Percentiles rank a stretch among this genome's conserved stretches.
Evolutionary conservation across 768 basidiomycete genomes (phyloP).

Genomic region (Trametes coccinea): DNA sequence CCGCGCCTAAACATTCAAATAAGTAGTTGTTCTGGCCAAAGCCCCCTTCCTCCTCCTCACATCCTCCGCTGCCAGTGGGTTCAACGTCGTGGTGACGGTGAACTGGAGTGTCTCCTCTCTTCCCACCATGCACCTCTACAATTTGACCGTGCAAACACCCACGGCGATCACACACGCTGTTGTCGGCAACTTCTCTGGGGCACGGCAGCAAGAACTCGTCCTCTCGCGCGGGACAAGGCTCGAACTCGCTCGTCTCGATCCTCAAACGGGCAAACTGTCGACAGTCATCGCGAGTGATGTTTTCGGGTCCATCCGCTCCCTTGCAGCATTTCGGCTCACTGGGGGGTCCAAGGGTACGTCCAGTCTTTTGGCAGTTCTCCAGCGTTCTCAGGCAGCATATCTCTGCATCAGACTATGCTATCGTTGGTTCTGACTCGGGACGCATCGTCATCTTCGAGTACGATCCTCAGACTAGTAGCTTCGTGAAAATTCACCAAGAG

Average conservation of each 20-base stretch:
- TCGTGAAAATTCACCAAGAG: conserved; percentile 94
- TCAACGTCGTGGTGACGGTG: too few relatives aligned
- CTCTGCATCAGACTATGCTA: conserved; percentile 99
- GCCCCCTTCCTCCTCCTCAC: too few relatives aligned
- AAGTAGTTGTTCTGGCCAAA: too few relatives aligned
- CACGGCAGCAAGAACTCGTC: conserved; percentile 91
- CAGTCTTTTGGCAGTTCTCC: too few relatives aligned
- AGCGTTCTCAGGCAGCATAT: too few relatives aligned
- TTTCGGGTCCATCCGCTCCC: conserved; percentile 89
- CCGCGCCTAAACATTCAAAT: too few relatives aligned
- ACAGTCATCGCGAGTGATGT: conserved; percentile 84
- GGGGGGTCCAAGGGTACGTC: too few relatives aligned
- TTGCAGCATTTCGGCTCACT: conserved; percentile 88
- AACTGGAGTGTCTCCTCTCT: too few relatives aligned
- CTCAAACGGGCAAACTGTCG: conserved; percentile 83
- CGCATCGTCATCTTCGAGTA: conserved; percentile 95
- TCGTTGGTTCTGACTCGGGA: conserved; percentile 98
- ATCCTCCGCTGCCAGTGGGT: too few relatives aligned
- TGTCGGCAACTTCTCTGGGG: conserved; percentile 95
- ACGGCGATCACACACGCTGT: conserved; percentile 80
- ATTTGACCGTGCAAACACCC: conserved; percentile 91
- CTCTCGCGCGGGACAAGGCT: conserved; percentile 89
- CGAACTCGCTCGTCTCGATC: conserved; percentile 87
- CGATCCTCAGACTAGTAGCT: conserved; percentile 85
- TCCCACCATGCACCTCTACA: conserved; percentile 84